Percentiles rank a stretch among this genome's conserved stretches.
These are phyloP conservation scores for Lecanicillium sp. DNA, from an alignment of 2,329 filamentous ascomycete genomes.

Conservation along the genomic window DNA sequence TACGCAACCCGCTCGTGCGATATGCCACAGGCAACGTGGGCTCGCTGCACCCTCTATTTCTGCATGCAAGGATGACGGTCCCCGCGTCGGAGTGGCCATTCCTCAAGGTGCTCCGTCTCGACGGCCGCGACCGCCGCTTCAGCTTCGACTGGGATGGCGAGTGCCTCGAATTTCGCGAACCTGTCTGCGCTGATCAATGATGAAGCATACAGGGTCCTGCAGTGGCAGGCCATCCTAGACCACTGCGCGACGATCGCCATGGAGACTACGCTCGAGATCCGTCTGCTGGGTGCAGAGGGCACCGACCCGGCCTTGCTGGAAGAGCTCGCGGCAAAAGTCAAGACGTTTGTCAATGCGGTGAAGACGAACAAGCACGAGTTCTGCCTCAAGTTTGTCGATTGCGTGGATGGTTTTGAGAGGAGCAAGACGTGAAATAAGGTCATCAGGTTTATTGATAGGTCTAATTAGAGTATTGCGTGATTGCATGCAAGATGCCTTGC, in stretches of 20 bases:
- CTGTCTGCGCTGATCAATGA: conserved; percentile 23
- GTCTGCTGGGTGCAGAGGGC: conserved; percentile 21
- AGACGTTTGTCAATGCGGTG: conserved; percentile 20
- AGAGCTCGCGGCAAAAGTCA: conserved; percentile 19
- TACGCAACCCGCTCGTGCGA: conserved; percentile 38
- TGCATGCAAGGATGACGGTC: conserved; percentile 15
- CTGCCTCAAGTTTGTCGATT: conserved; percentile 27
- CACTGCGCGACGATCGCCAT: no score
- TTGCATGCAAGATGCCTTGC: no score
- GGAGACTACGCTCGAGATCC: conserved; percentile 22
- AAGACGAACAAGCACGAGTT: conserved; percentile 26
- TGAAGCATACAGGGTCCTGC: conserved; percentile 25
- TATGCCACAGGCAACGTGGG: conserved; percentile 38
- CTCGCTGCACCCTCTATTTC: conserved; percentile 31
- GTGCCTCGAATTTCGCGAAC: conserved; percentile 32
- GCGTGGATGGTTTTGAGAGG: conserved; percentile 26
- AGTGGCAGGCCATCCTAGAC: conserved; percentile 37
- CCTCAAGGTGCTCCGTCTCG: conserved; percentile 30
- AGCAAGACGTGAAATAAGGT: conserved; percentile 24
- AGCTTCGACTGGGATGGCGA: conserved; percentile 37
- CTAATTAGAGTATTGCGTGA: no score
- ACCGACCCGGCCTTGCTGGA: conserved; percentile 16
- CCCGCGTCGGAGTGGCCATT: conserved; percentile 20
- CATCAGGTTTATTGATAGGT: conserved; percentile 23
- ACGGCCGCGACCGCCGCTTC: conserved; percentile 36